Base-by-base conservation (phyloP, 768 basidiomycete species). In the Gyrodon lividus region DNA sequence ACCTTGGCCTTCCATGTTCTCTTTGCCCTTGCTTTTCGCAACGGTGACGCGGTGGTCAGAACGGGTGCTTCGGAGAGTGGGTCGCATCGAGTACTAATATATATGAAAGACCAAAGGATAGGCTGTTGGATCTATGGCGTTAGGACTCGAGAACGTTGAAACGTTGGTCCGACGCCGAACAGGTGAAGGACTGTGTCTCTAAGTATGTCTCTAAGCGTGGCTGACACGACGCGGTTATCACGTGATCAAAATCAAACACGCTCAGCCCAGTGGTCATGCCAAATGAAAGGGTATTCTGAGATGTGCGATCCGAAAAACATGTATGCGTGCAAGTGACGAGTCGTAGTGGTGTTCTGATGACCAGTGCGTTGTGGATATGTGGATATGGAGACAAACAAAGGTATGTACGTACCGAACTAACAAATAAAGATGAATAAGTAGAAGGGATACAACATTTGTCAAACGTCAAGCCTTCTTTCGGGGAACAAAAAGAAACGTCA, bases 381-480 rank as follows among this genome's bases (percentile, higher is more conserved):
- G 49, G 44, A 34, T 26, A 41, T 34, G 41, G 48, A 42, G 49
- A 55, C 51, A 52, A 48, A 58, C 33, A 31, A 43, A 14, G n/a
- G 8, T 54, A 49, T 44, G 33, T 43, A 54, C 31, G 20, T 8
- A 50, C 43, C 35, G 31, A 50, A n/a, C 14, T 8, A 7, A 22
- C 44, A 43, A 59, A 68, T 64, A 68, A 59, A 58, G 49, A 70
- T 24, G 52, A 62, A 70, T 70, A 70, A 68, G 44, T 59, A 57
- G 23, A 33, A 46, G 24, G 45, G 53, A 58, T 59, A 58, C 54
- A 54, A 59, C 49, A 55, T 28, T 9, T 28, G 6, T 28, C 7
- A 28, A 8, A 50, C 52, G 49, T 16, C 35, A 24, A 41, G 19
- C 28, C 23, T 46, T 43, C 39, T 44, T 26, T 35, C 31, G 22